These are phyloP conservation scores for Penstemon davidsonii DNA, from an alignment of 257 asterid species.

Conservation along the genomic window DNA sequence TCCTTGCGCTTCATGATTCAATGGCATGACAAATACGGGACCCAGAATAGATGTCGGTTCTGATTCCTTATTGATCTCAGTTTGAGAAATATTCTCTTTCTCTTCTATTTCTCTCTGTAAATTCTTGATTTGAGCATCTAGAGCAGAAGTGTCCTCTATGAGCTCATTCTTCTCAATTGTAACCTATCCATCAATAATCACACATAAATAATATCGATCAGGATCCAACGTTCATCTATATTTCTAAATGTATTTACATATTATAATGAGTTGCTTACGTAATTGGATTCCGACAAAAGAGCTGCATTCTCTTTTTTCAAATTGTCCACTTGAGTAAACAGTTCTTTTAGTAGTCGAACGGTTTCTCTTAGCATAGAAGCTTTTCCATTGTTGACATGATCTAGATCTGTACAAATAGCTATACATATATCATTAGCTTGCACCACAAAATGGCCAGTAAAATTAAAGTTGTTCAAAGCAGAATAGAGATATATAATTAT, in stretches of 20 bases:
- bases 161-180: conserved; percentile 62
- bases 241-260: background rate
- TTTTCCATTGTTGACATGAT: conserved; percentile 52
- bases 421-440: conserved; percentile 4
- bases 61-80: conserved; percentile 32
- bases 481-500: background rate
- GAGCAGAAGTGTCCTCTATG: conserved; percentile 52
- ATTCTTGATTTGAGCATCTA: conserved; percentile 54
- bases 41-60: conserved; percentile 34
- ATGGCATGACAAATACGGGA: conserved; percentile 52
- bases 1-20: conserved; percentile 43
- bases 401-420: conserved; percentile 39
- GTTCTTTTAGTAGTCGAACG: conserved; percentile 47
- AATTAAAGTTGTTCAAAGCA: background rate
- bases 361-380: conserved; percentile 59
- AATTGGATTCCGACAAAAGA: conserved; percentile 58
- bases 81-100: conserved; percentile 27
- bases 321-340: conserved; percentile 46
- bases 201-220: background rate
- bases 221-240: background rate
- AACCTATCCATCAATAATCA: conserved; percentile 41
- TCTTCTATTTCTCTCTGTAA: conserved; percentile 51
- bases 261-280: conserved; percentile 47
- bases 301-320: conserved; percentile 52
- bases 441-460: background rate